Conservation (phyloP, 352 stramenopile species). For the Phytophthora uliginosa region DNA sequence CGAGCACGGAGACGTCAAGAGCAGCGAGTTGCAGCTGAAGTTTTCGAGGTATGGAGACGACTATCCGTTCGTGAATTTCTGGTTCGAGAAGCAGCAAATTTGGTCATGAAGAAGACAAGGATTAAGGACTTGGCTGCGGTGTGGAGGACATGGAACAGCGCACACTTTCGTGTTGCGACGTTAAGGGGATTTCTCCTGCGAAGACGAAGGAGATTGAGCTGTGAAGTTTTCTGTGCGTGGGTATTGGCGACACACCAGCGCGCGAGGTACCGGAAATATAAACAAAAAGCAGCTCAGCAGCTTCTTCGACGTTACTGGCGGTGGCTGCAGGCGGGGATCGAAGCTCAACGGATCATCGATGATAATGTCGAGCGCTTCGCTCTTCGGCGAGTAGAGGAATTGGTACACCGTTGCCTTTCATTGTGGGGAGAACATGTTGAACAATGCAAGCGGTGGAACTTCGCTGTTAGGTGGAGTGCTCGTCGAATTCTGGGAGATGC, state of each 20-base stretch:
- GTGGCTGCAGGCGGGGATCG: constrained; percentile 18
- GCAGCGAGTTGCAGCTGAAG: not conserved
- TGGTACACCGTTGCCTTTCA: constrained; percentile 13
- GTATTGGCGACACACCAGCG: constrained; percentile 4
- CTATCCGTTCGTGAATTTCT: not conserved
- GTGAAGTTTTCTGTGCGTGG: constrained; percentile 28
- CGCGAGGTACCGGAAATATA: constrained; percentile 16
- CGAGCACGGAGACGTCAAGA: constrained; percentile 25
- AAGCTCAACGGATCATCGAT: constrained; percentile 14
- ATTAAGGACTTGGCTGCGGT: not conserved
- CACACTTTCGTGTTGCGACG: not conserved
- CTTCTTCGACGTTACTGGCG: constrained; percentile 33
- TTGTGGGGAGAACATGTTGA: constrained; percentile 31
- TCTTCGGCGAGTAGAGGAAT: not conserved
- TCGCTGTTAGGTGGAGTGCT: constrained; percentile 36
- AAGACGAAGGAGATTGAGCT: constrained; percentile 6
- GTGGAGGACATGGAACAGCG: constrained; percentile 26
- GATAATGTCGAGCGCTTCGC: constrained; percentile 13
- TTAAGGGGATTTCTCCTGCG: constrained; percentile 13
- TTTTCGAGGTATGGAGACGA: constrained; percentile 24
- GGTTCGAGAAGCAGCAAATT: not conserved
- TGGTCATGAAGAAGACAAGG: constrained; percentile 6
- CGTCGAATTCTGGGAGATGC: constrained; percentile 20
- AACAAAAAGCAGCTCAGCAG: constrained; percentile 10
- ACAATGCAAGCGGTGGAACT: constrained; percentile 23